Conservation (phyloP, 1,284 basidiomycete species). For the Volvariella volvacea region DNA sequence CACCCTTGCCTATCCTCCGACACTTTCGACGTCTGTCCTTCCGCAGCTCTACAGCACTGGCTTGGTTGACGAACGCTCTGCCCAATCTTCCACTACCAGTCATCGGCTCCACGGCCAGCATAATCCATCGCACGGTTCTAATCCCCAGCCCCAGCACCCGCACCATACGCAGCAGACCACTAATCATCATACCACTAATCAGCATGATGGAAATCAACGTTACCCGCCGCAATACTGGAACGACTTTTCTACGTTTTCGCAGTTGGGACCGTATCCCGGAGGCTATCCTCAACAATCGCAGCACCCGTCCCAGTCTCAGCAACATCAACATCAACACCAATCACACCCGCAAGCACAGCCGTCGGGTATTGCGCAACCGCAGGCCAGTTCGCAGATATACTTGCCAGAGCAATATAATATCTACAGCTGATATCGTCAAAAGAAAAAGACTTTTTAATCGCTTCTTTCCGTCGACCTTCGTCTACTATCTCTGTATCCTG, state of each 20-base stretch:
- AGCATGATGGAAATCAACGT: conserved; percentile 14
- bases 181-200: conserved; percentile 3
- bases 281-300: background rate
- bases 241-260: conserved; percentile 51
- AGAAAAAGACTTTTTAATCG: conserved; percentile 8
- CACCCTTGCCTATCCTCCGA: conserved; percentile 31
- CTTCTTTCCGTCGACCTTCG: background rate
- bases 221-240: conserved; percentile 53
- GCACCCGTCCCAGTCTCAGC: conserved; percentile 11
- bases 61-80: conserved; percentile 38
- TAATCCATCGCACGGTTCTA: conserved; percentile 8
- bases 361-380: conserved; percentile 8
- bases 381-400: conserved; percentile 23
- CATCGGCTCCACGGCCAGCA: conserved; percentile 11
- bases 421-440: conserved; percentile 22
- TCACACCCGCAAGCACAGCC: conserved; percentile 14
- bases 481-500: background rate
- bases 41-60: conserved; percentile 70
- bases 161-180: conserved; percentile 6
- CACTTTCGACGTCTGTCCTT: conserved; percentile 56
- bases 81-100: conserved; percentile 8
- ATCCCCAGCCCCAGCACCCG: conserved; percentile 4
- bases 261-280: conserved; percentile 41
- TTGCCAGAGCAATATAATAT: conserved; percentile 28
- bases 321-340: conserved; percentile 13